A percentile compares a stretch with the other conserved stretches of the same genome.
Conservation (phyloP, 345 rosid genomes). For the Moricandia arvensis region DNA sequence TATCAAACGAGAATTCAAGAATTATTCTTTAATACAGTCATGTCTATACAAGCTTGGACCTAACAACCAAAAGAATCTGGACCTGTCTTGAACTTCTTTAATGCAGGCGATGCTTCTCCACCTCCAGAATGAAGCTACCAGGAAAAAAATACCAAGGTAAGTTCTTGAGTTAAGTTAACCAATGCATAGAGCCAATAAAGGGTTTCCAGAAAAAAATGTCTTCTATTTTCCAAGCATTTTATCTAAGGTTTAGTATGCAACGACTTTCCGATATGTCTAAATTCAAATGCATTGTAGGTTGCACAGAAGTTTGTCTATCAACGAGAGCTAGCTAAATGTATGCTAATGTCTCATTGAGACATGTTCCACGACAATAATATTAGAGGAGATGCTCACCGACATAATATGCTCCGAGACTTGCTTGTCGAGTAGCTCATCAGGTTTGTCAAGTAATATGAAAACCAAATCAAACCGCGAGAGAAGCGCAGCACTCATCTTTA, state of each 20-base stretch:
- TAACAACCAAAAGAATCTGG: constrained; percentile 30
- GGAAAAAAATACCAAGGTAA: neutral
- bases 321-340: neutral
- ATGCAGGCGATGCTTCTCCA: constrained; percentile 51
- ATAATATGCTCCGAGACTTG: constrained; percentile 91
- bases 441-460: constrained; percentile 95
- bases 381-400: constrained; percentile 65
- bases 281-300: neutral
- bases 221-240: neutral
- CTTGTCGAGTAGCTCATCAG: constrained; percentile 89
- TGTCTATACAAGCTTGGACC: constrained; percentile 22
- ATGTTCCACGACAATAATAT: constrained; percentile 19
- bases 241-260: constrained; percentile 3
- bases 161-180: neutral
- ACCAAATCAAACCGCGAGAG: constrained; percentile 96
- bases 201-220: neutral
- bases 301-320: constrained; percentile 2
- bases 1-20: constrained; percentile 23
- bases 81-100: constrained; percentile 57
- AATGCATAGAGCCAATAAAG: neutral
- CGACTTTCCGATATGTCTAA: neutral
- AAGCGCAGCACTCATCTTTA: constrained; percentile 95
- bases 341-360: constrained; percentile 6
- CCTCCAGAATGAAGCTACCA: constrained; percentile 83
- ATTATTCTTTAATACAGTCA: neutral